Percentiles rank a stretch among this genome's conserved stretches.
Conservation (phyloP, 371 early-diverging fungal species). For the Haplosporangium sp. region DNA sequence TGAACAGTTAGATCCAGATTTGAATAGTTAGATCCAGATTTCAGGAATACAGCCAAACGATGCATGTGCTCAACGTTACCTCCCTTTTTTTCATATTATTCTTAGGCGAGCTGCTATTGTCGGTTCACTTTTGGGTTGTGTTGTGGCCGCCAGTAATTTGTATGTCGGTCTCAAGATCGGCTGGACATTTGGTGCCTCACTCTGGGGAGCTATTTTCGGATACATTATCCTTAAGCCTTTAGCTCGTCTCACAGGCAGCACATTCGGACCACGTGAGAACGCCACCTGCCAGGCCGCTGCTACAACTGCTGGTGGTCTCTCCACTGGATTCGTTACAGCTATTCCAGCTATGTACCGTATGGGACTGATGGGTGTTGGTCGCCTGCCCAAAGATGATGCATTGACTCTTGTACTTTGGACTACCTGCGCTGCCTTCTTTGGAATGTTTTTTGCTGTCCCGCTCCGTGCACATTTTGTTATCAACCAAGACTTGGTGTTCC, state of each 20-base stretch:
- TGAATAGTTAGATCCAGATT: too few species aligned
- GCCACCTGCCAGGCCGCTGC: slow-evolving; percentile 81
- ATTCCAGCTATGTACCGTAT: slow-evolving; percentile 82
- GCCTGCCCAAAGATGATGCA: slow-evolving; percentile 41
- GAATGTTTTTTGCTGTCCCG: slow-evolving; percentile 83
- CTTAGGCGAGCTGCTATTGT: slow-evolving; percentile 71
- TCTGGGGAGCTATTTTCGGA: slow-evolving; percentile 74
- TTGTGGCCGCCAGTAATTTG: slow-evolving; percentile 80
- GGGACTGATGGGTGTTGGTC: slow-evolving; percentile 62
- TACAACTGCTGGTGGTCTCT: slow-evolving; percentile 79
- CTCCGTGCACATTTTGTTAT: slow-evolving; percentile 78
- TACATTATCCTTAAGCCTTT: slow-evolving; percentile 79
- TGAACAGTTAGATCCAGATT: neutral
- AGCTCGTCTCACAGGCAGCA: slow-evolving; percentile 64
- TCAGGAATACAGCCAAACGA: too few species aligned
- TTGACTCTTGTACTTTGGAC: slow-evolving; percentile 63
- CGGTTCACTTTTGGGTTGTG: slow-evolving; percentile 75
- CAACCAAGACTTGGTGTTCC: slow-evolving; percentile 80
- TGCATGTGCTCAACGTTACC: neutral
- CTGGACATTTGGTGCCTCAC: slow-evolving; percentile 79
- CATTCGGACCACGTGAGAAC: slow-evolving; percentile 81
- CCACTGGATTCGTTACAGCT: slow-evolving; percentile 76
- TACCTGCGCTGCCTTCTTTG: slow-evolving; percentile 78
- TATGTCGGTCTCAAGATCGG: slow-evolving; percentile 81
- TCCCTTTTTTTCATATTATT: neutral